Evolutionary conservation across 345 rosid species (phyloP).

Genomic region (Crucihimalaya himalaica): DNA sequence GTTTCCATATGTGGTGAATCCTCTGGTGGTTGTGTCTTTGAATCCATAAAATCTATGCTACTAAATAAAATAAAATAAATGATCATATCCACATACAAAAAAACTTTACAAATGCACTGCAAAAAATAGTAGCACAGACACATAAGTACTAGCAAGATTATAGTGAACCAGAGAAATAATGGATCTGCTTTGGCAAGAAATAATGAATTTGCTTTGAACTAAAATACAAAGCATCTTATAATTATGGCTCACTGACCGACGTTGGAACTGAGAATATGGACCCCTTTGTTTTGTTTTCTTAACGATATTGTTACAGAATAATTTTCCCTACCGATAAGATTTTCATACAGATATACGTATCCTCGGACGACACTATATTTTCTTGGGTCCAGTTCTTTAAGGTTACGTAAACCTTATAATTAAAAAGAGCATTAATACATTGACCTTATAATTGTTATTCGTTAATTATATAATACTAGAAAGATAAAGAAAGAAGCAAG

Average conservation of each 20-base stretch:
- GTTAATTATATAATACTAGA: background rate
- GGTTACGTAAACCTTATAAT: constrained; percentile 18
- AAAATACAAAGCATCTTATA: too few species aligned
- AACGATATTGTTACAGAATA: background rate
- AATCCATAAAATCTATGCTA: background rate
- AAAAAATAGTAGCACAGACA: too few species aligned
- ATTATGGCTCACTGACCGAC: constrained; percentile 6
- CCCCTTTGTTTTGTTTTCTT: background rate
- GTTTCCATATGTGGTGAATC: background rate
- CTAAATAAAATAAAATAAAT: too few species aligned
- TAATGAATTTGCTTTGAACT: too few species aligned
- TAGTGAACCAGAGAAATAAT: too few species aligned
- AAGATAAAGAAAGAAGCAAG: constrained; percentile 37
- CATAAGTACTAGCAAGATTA: too few species aligned
- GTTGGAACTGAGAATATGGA: constrained; percentile 2
- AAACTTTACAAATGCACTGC: too few species aligned
- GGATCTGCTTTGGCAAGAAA: too few species aligned
- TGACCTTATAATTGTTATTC: constrained; percentile 7
- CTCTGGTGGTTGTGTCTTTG: background rate
- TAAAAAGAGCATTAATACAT: constrained; percentile 29
- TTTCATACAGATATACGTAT: background rate
- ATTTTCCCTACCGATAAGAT: background rate
- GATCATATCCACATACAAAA: too few species aligned
- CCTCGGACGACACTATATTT: background rate
- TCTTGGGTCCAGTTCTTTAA: constrained; percentile 9